Evolutionary conservation across 345 rosid genomes (phyloP).

Genomic region (Bruguiera parviflora): DNA sequence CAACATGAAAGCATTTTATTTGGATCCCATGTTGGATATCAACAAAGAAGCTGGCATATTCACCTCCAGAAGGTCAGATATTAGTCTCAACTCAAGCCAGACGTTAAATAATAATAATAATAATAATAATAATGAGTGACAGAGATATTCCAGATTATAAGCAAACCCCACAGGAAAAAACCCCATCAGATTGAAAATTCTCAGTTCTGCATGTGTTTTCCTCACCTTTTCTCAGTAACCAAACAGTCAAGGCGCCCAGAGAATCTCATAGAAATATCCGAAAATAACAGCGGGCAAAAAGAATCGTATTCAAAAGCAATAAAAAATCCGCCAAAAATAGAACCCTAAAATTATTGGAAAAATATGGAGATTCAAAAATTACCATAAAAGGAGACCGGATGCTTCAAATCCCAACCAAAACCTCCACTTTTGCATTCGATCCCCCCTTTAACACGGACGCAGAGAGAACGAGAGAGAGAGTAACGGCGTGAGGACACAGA

Average conservation of each 20-base stretch:
- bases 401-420: slow-evolving; percentile 34
- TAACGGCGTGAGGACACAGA: slow-evolving; percentile 34
- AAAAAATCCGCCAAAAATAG: slow-evolving; percentile 18
- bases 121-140: too few relatives aligned
- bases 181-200: not conserved
- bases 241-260: slow-evolving; percentile 6
- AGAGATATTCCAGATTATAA: not conserved
- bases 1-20: not conserved
- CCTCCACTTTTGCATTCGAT: slow-evolving; percentile 31
- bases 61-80: too few relatives aligned
- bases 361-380: slow-evolving; percentile 15
- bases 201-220: not conserved
- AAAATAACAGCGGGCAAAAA: slow-evolving; percentile 8
- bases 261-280: slow-evolving; percentile 18
- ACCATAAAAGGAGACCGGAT: slow-evolving; percentile 32
- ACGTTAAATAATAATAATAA: too few relatives aligned
- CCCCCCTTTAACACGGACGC: slow-evolving; percentile 27
- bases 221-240: not conserved
- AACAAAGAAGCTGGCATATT: not conserved
- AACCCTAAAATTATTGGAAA: slow-evolving; percentile 1
- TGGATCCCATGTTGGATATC: not conserved
- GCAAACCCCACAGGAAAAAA: not conserved
- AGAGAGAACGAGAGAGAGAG: slow-evolving; percentile 13
- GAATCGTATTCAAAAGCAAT: slow-evolving; percentile 28
- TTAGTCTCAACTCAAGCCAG: too few relatives aligned